phyloP scores from a whole-genome alignment of 2,329 filamentous ascomycete genomes.

The Fusarium pseudonygamai region DNA sequence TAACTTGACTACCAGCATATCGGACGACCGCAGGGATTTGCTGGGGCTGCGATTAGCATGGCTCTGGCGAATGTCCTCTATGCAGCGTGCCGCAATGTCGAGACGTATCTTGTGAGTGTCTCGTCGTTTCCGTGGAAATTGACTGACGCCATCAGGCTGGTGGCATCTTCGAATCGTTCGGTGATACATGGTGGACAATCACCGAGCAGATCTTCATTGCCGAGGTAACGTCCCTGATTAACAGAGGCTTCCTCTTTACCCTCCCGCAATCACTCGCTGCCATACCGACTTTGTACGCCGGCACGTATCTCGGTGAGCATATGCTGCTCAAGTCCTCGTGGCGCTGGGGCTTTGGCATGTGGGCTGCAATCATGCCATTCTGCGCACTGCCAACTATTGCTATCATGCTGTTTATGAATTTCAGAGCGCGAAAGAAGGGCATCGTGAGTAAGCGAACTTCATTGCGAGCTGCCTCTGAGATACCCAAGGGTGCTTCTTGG shows the following conservation, averaged over 20 bases:
- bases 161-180: slow-evolving; percentile 21
- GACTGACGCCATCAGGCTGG: background rate
- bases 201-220: slow-evolving; percentile 27
- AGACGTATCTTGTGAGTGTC: slow-evolving; percentile 9
- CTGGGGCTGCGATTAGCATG: slow-evolving; percentile 8
- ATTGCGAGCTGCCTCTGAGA: background rate
- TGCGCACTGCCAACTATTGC: slow-evolving; percentile 1
- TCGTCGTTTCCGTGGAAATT: accelerated
- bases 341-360: slow-evolving; percentile 27
- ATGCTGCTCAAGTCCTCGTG: slow-evolving; percentile 12
- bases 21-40: slow-evolving; percentile 16
- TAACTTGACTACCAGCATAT: background rate
- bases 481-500: background rate
- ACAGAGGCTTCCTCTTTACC: slow-evolving; percentile 14
- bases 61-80: slow-evolving; percentile 21
- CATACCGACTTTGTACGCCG: slow-evolving; percentile 19
- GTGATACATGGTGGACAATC: slow-evolving; percentile 23
- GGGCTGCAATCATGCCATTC: slow-evolving; percentile 12
- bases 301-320: slow-evolving; percentile 22
- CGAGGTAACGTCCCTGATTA: slow-evolving; percentile 17
- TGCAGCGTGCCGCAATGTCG: slow-evolving; percentile 14
- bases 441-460: background rate
- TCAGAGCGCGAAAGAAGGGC: background rate
- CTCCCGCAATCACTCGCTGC: slow-evolving; percentile 15
- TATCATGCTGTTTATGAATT: slow-evolving; percentile 2